Conservation (phyloP, 225 moss, liverwort and hornwort genomes). For the Pleurozium schreberi region DNA sequence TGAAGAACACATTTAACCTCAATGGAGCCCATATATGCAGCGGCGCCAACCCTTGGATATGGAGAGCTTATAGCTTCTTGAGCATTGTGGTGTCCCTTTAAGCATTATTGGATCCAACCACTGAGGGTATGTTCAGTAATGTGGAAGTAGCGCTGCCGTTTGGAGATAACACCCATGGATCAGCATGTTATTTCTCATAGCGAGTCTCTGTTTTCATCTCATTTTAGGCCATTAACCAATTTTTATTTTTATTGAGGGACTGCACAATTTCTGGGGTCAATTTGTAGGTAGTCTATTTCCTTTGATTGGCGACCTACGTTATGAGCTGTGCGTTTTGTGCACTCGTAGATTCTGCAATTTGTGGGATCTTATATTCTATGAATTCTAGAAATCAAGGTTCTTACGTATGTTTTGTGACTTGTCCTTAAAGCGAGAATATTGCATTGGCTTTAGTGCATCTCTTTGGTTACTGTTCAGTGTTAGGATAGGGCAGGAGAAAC, state of each 20-base stretch:
- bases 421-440: background rate
- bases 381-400: background rate
- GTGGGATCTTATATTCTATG: background rate
- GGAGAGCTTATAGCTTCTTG: background rate
- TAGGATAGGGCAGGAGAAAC: background rate
- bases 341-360: background rate
- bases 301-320: background rate
- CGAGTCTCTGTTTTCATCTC: background rate
- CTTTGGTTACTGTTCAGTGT: background rate
- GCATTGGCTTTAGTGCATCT: background rate
- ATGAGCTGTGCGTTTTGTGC: background rate
- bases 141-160: too few relatives aligned
- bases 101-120: background rate
- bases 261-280: background rate
- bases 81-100: background rate
- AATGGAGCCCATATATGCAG: background rate
- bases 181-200: background rate
- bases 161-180: background rate
- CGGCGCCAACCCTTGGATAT: background rate
- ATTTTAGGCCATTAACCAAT: background rate
- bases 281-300: background rate
- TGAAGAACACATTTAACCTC: background rate
- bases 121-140: background rate
- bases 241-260: background rate
- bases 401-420: background rate